These are phyloP conservation scores for Raphanus hybrid DNA, from an alignment of 441 rosid genomes.

Conservation along the genomic window DNA sequence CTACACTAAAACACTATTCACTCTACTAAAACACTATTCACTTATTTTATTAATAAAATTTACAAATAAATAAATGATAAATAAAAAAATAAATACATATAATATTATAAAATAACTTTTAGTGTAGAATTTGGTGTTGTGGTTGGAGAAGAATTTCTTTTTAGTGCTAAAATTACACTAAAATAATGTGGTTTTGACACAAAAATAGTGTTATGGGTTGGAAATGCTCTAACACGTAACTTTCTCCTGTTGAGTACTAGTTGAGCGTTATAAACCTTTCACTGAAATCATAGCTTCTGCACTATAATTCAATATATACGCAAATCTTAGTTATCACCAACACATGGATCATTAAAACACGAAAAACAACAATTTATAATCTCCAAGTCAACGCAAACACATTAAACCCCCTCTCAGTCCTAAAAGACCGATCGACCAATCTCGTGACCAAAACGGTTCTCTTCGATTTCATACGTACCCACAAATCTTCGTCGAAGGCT, in stretches of 20 bases:
- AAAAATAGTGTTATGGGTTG: too few species aligned
- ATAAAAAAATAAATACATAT: too few species aligned
- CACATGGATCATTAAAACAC: constrained; percentile 10
- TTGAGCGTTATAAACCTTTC: constrained; percentile 13
- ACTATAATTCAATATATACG: constrained; percentile 9
- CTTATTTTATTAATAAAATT: too few species aligned
- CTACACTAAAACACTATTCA: too few species aligned
- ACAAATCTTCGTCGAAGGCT: constrained; percentile 36
- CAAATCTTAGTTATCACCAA: constrained; percentile 26
- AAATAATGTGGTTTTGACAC: too few species aligned
- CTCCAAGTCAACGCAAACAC: constrained; percentile 27
- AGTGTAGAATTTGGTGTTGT: too few species aligned
- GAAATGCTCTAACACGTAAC: neutral
- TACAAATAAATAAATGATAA: too few species aligned
- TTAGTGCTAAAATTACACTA: too few species aligned
- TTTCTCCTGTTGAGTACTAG: neutral
- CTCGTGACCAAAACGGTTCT: constrained; percentile 33
- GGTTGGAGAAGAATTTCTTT: too few species aligned
- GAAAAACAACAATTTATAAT: neutral
- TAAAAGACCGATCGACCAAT: constrained; percentile 19
- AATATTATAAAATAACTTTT: too few species aligned
- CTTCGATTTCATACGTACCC: constrained; percentile 32
- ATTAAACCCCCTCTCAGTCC: constrained; percentile 19
- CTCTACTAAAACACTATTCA: too few species aligned
- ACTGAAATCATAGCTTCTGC: neutral